phyloP scores from a whole-genome alignment of 768 basidiomycete genomes.

The Termitomyces sp. region DNA sequence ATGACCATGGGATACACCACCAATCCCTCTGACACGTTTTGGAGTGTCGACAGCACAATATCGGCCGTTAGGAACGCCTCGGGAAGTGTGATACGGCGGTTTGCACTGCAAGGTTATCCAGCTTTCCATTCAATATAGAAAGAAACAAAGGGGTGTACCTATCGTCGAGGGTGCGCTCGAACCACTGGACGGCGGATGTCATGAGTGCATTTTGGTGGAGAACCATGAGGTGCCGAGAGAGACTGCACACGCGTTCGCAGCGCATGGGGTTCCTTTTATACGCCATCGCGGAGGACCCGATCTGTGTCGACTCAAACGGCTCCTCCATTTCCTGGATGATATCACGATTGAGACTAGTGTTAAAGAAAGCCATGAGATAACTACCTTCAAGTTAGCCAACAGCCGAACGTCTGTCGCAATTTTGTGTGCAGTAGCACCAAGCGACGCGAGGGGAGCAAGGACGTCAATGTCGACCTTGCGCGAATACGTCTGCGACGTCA shows the following conservation, averaged over 20 bases:
- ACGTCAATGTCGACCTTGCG: conserved; percentile 96
- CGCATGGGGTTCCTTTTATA: conserved; percentile 99
- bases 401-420: conserved; percentile 94
- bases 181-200: conserved; percentile 96
- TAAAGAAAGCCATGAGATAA: background rate
- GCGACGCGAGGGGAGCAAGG: conserved; percentile 80
- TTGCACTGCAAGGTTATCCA: conserved; percentile 54
- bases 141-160: conserved; percentile 41
- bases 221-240: conserved; percentile 93
- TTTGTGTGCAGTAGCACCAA: conserved; percentile 96
- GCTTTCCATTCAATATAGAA: background rate
- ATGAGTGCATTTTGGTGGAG: conserved; percentile 95
- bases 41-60: conserved; percentile 91
- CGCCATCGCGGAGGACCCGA: conserved; percentile 96
- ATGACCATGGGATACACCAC: conserved; percentile 99
- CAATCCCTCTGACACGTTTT: conserved; percentile 96
- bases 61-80: conserved; percentile 97
- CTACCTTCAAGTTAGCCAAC: conserved; percentile 87
- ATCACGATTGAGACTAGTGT: background rate
- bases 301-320: conserved; percentile 98
- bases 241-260: conserved; percentile 93
- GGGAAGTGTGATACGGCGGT: conserved; percentile 92
- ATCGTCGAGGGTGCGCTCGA: conserved; percentile 96
- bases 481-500: conserved; percentile 98
- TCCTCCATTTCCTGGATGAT: conserved; percentile 84